A percentile compares a stretch with the other conserved stretches of the same genome.
These are phyloP conservation scores for Antitrichia curtipendula DNA, from an alignment of 225 moss, liverwort and hornwort genomes.

Conservation along the genomic window DNA sequence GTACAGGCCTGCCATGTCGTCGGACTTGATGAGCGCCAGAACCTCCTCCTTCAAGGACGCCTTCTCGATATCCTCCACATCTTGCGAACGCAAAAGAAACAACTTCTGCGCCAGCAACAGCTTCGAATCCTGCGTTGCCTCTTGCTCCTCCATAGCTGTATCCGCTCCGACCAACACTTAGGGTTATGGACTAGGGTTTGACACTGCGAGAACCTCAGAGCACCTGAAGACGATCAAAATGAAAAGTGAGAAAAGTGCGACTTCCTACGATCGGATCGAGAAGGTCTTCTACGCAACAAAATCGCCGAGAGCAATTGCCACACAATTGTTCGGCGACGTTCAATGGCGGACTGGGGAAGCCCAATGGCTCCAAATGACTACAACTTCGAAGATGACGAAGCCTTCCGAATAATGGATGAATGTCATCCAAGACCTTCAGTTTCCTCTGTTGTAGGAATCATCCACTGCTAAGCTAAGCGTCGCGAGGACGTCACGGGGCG, in stretches of 20 bases:
- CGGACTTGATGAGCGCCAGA: conserved; percentile 42
- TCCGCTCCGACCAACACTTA: not conserved
- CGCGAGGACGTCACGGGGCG: not conserved
- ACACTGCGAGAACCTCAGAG: not conserved
- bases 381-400: not conserved
- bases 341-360: not conserved
- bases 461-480: not conserved
- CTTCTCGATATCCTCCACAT: conserved; percentile 66
- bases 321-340: not conserved
- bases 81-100: conserved; percentile 68
- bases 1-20: conserved; percentile 81
- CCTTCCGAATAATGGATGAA: not conserved
- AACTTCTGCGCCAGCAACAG: conserved; percentile 71
- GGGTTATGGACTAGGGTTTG: not conserved
- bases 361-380: not conserved
- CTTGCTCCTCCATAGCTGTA: conserved; percentile 42
- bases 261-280: not conserved
- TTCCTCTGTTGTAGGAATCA: not conserved
- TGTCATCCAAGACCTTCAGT: not conserved
- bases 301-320: not conserved
- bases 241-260: not conserved
- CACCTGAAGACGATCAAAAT: not conserved
- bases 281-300: no score
- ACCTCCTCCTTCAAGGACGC: conserved; percentile 63
- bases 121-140: conserved; percentile 76